Evolutionary conservation across 176 grass and related monocot species (phyloP), one percentile per base, ranked within the genome.

Genomic region (Luzula sylvatica): DNA sequence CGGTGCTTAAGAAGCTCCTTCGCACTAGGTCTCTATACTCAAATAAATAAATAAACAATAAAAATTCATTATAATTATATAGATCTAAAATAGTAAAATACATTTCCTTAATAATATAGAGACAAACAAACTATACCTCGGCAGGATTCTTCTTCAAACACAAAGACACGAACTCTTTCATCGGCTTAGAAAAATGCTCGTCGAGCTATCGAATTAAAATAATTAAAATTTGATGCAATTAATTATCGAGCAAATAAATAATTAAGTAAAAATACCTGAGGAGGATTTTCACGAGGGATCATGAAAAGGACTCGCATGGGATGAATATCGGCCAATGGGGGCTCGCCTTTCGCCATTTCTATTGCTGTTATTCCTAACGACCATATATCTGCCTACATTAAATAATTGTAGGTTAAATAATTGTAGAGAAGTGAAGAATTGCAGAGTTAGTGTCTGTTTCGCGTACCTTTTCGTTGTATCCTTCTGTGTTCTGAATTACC

Each of bases 301-400:
- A 98, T 98, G 66, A 98, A 98, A 80, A 98, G 92, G 86, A 98
- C 92, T 80, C 92, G 89, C 86, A 98, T 98, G 25, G 92, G 92
- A 90, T 98, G 92, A 61, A 98, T 86, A 68, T 98, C 92, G 52
- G 92, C 92, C 78, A 98, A 80, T 61, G 92, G 92, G 35, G 92
- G 86, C 73, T 98, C 92, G 55, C 92, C 92, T 98, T 98, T 98
- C 61, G 92, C 92, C 82, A 98, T 98, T 90, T 98, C 92, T 77
- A 98, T 98, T 71, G 81, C 92, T 70, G 92, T 98, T 65, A 98
- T 98, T 76, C 92, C 92, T 80, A 98, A 73, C 61, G 92, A 98
- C 92, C 92, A 98, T 68, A 98, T 87, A 83, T 98, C 92, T 5
- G 92, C 92, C 92, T 98, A 82, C 74, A 64, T 61, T 3, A 69